A percentile compares a stretch with the other conserved stretches of the same genome.
Evolutionary conservation across 257 asterid species (phyloP).

Genomic region (Nyctanthes arbortristis): DNA sequence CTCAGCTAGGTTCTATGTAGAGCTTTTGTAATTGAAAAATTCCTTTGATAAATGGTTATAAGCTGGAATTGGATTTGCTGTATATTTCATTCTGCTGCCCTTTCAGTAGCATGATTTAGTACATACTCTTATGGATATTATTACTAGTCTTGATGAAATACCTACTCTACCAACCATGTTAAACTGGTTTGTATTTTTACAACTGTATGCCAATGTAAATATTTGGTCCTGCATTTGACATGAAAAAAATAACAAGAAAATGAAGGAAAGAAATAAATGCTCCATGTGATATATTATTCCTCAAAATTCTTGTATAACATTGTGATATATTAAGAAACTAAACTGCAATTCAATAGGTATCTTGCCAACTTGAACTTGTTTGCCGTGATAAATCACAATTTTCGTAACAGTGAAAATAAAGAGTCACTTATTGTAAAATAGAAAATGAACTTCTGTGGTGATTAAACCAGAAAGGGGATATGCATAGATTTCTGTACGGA

Average conservation of each 20-base stretch:
- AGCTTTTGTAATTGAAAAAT: too few species aligned
- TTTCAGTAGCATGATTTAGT: not conserved
- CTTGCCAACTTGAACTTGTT: conserved; percentile 99
- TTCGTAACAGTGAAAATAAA: not conserved
- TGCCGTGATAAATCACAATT: conserved; percentile 53
- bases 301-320: too few species aligned
- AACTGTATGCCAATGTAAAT: not conserved
- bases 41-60: not conserved
- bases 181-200: not conserved
- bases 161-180: not conserved
- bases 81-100: not conserved
- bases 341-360: too few species aligned
- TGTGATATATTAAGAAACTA: too few species aligned
- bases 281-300: not conserved
- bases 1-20: too few species aligned
- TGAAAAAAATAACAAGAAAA: not conserved
- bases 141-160: not conserved
- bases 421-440: not conserved
- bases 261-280: not conserved
- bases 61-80: not conserved
- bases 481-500: not conserved
- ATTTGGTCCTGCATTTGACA: not conserved
- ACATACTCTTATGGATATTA: too few species aligned
- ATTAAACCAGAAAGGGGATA: too few species aligned
- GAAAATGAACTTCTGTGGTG: too few species aligned